These are phyloP conservation scores for Syncephalis fuscata DNA, from an alignment of 371 early-diverging fungal species.

Conservation along the genomic window DNA sequence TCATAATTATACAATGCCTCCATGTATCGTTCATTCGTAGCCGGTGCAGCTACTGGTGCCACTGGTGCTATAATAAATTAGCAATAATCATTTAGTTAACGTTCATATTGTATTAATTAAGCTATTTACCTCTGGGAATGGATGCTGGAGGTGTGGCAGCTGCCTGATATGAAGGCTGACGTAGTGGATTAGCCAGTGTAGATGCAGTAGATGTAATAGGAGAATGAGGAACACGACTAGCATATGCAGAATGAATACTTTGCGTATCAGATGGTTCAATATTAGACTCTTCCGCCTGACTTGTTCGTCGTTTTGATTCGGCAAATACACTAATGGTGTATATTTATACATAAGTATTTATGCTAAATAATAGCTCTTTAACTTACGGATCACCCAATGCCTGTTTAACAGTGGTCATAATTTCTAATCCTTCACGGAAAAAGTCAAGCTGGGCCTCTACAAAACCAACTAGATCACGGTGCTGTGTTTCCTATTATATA, in stretches of 20 bases:
- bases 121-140: too few species aligned
- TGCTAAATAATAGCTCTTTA: neutral
- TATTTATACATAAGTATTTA: neutral
- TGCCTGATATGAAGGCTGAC: too few species aligned
- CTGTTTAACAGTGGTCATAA: conserved; percentile 17
- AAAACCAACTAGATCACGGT: conserved; percentile 25
- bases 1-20: conserved; percentile 48
- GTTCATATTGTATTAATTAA: neutral
- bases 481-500: conserved; percentile 26
- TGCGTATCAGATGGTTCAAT: neutral
- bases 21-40: conserved; percentile 19
- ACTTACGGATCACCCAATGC: conserved; percentile 14
- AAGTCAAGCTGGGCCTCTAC: conserved; percentile 37
- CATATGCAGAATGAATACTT: neutral
- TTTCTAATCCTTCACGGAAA: conserved; percentile 21
- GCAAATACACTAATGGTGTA: conserved; percentile 1
- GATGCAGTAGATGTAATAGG: too few species aligned
- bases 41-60: neutral
- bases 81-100: neutral
- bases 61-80: conserved; percentile 8
- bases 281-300: neutral
- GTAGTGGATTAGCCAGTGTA: too few species aligned
- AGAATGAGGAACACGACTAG: too few species aligned
- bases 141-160: too few species aligned
- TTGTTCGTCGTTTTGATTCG: neutral